phyloP scores from a whole-genome alignment of 2,329 filamentous ascomycete species.

The Emmonsia crescens region DNA sequence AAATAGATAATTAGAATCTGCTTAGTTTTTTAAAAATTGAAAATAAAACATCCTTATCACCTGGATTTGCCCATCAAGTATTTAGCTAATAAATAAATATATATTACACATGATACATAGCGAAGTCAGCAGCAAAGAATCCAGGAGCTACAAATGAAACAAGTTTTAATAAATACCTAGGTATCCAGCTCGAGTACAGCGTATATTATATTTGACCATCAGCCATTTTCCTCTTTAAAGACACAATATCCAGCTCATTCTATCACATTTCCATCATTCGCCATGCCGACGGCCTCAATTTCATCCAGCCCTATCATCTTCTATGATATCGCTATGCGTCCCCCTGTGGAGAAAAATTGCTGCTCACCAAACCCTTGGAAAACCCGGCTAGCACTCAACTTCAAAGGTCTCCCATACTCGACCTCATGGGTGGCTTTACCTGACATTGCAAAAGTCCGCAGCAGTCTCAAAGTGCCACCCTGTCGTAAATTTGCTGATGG shows the following conservation, averaged over 20 bases:
- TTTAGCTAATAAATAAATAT: no score
- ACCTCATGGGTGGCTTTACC: conserved; percentile 45
- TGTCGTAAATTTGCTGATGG: conserved; percentile 48
- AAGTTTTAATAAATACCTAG: no score
- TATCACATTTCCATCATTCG: neutral
- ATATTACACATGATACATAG: no score
- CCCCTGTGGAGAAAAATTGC: conserved; percentile 21
- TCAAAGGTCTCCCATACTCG: conserved; percentile 38
- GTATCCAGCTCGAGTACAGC: no score
- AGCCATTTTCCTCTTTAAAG: no score
- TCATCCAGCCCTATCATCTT: conserved; percentile 24
- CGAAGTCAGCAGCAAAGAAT: no score
- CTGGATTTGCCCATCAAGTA: no score
- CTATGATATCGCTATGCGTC: conserved; percentile 39
- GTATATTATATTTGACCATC: no score
- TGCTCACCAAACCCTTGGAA: conserved; percentile 44
- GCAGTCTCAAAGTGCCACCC: conserved; percentile 36
- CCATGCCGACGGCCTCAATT: neutral
- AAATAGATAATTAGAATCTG: no score
- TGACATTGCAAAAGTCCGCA: conserved; percentile 42
- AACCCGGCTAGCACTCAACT: conserved; percentile 40
- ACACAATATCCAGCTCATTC: neutral
- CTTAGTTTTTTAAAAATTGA: no score
- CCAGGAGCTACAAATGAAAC: no score
- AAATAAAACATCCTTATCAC: no score